Base-by-base conservation (phyloP, 495 filamentous ascomycete genomes). In the Sporormia fimetaria region DNA sequence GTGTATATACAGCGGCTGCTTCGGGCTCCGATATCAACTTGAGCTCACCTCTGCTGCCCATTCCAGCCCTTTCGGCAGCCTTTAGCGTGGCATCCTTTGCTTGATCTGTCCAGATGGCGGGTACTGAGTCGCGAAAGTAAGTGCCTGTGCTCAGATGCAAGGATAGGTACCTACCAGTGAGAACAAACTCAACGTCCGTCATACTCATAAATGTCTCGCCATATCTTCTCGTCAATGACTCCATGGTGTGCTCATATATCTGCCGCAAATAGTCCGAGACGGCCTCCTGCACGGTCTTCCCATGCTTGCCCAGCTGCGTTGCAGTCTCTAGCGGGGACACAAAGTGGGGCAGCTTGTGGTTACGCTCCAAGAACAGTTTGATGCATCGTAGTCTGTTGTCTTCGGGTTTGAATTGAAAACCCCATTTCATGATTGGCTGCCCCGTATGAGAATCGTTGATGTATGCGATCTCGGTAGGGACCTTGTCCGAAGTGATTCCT, bases 321-420 rank as follows among this genome's bases (percentile, higher is more conserved):
- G 77, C 78, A 17, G 80, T 83, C 55, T 81, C 79, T 26, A 80
- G 64, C 6, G 81, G 78, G 48, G 75, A 80, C 48, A 85, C 81
- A 44, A 83, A 85, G 51, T 76, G 79, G 9, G 80, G 80, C 17
- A 83, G 68, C 52, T 81, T 81, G 58, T 84, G 80, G 30, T 78
- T 76, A 21, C 78, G 75, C 58, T 85, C 80, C 32, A 85, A 76
- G 57, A 84, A 82, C 29, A 85, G 68, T 63, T 85, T 85, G 60
- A 85, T 81, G 57, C 80, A 85, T 8, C 80, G 77, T 32, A 85
- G 67, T 16, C 81, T 69, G 21, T 75, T 68, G 58, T 83, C 78
- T 56, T 81, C 76, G 5, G 80, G 80, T 49, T 73, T 71, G 61
- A 85, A 82, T 55, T 83, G 78, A 58, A 84, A 85, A 0, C 80